Conservation (phyloP, 2,329 filamentous ascomycete genomes). For the Colletotrichum godetiae region DNA sequence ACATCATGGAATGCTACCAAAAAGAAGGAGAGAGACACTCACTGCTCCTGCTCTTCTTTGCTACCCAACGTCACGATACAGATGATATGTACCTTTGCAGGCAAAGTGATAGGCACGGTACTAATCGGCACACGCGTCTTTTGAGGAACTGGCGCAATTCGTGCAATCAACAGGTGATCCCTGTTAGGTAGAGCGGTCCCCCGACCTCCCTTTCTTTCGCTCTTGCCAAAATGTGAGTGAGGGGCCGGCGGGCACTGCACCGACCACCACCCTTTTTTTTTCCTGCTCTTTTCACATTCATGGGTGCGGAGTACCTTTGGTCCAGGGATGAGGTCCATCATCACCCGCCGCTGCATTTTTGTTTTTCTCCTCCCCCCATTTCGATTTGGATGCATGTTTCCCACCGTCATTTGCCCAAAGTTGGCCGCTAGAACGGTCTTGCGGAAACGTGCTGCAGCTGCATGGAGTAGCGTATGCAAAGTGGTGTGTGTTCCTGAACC, state of each 20-base stretch:
- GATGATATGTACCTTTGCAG: neutral
- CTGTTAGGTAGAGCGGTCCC: slow-evolving; percentile 4
- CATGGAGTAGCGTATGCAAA: slow-evolving; percentile 3
- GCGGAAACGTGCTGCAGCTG: neutral
- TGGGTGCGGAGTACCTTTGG: neutral
- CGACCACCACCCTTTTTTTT: slow-evolving; percentile 27
- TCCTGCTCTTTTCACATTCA: neutral
- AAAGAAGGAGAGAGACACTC: neutral
- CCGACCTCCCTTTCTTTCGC: slow-evolving; percentile 18
- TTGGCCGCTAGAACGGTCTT: neutral
- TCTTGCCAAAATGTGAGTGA: slow-evolving; percentile 18
- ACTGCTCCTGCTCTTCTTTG: neutral
- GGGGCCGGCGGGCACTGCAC: slow-evolving; percentile 16
- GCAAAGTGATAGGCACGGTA: neutral
- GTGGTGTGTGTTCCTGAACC: slow-evolving; percentile 1
- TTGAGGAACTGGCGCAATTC: neutral
- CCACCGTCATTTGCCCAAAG: neutral
- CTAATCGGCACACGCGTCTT: neutral
- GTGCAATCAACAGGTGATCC: slow-evolving; percentile 22
- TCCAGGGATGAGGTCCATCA: neutral
- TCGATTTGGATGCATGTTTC: neutral
- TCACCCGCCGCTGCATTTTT: slow-evolving; percentile 14
- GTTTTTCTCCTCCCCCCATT: neutral
- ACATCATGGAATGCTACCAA: neutral
- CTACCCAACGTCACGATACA: neutral